phyloP scores from a whole-genome alignment of 345 rosid genomes.

The Angophora floribunda region DNA sequence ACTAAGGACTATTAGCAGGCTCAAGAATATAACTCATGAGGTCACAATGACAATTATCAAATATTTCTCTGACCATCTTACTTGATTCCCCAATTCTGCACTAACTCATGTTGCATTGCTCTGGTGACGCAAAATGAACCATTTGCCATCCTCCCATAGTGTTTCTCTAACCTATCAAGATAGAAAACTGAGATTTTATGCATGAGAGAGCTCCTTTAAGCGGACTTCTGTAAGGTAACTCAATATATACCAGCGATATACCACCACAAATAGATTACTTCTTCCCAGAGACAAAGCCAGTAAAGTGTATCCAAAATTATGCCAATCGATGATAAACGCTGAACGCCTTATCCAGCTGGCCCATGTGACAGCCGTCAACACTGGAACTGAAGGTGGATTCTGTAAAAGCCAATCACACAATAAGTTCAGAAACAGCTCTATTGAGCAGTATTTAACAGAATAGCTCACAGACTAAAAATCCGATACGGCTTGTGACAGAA shows the following conservation, averaged over 20 bases:
- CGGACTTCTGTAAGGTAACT: background rate
- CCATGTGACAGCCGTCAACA: constrained; percentile 83
- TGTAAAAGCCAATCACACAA: constrained; percentile 13
- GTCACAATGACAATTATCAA: background rate
- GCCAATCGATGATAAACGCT: constrained; percentile 85
- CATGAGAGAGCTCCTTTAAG: background rate
- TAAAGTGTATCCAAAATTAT: constrained; percentile 92
- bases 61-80: constrained; percentile 27
- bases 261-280: constrained; percentile 59
- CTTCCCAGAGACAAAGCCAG: constrained; percentile 87
- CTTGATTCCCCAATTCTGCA: constrained; percentile 96
- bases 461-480: background rate
- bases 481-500: background rate
- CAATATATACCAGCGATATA: constrained; percentile 62
- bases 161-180: constrained; percentile 62
- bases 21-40: background rate
- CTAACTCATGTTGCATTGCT: constrained; percentile 97
- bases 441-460: background rate
- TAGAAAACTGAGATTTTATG: background rate
- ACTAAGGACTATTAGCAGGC: background rate
- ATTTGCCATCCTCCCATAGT: constrained; percentile 76
- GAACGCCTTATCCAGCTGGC: constrained; percentile 74
- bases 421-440: background rate
- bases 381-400: constrained; percentile 98
- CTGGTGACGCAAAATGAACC: constrained; percentile 84